phyloP scores from a whole-genome alignment of 139 green algal genomes.

The Axilococcus clingmanii region DNA sequence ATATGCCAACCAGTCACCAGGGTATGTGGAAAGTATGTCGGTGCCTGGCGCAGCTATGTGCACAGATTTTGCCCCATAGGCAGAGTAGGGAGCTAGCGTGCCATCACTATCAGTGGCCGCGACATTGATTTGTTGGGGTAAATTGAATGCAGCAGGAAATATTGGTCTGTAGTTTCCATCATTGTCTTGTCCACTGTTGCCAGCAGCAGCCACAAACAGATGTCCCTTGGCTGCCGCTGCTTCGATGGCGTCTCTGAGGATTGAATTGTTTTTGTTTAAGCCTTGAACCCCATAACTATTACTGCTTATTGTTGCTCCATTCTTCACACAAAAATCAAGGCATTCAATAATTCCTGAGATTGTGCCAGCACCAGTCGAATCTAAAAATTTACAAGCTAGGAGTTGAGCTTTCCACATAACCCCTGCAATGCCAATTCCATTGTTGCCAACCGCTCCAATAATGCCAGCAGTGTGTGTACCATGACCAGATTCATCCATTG shows the following conservation, averaged over 20 bases:
- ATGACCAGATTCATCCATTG: constrained; percentile 3
- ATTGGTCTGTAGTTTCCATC: neutral
- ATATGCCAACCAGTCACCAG: neutral
- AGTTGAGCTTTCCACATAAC: constrained; percentile 2
- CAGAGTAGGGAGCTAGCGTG: constrained; percentile 1
- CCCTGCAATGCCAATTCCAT: constrained; percentile 8
- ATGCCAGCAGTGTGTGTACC: constrained; percentile 1
- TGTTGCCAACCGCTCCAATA: constrained; percentile 14
- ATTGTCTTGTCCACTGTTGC: constrained; percentile 6
- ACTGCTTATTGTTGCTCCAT: constrained; percentile 5
- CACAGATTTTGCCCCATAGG: constrained; percentile 1
- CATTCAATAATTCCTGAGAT: neutral
- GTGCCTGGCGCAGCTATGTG: constrained; percentile 10
- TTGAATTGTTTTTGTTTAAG: neutral
- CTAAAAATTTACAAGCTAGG: constrained; percentile 19
- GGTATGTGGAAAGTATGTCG: constrained; percentile 16
- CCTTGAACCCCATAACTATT: constrained; percentile 8
- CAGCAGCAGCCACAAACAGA: constrained; percentile 7
- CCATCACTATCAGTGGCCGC: neutral
- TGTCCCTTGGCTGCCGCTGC: neutral
- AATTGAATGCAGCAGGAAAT: constrained; percentile 5
- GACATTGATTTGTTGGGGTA: constrained; percentile 3
- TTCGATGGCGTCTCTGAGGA: constrained; percentile 7
- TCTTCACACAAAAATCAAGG: constrained; percentile 3
- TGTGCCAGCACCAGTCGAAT: constrained; percentile 3